Conservation (phyloP, 2,329 filamentous ascomycete genomes). For the Lasiodiplodia sp. region DNA sequence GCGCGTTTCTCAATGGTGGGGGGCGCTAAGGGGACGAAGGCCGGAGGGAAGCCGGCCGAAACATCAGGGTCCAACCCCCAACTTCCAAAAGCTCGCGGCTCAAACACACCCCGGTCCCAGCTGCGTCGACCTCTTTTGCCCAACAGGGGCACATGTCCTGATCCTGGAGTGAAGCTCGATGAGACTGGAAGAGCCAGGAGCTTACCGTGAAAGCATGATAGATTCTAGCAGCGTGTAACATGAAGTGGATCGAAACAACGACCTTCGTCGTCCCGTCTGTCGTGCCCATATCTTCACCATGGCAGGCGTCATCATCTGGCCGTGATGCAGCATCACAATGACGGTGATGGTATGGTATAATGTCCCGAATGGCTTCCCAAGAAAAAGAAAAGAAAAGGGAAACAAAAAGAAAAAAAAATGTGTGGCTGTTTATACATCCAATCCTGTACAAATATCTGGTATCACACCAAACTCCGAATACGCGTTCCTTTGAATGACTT, state of each 20-base stretch:
- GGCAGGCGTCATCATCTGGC: conserved; percentile 11
- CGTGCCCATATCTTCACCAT: conserved; percentile 4
- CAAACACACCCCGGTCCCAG: conserved; percentile 13
- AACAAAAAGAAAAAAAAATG: conserved; percentile 12
- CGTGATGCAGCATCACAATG: conserved; percentile 5
- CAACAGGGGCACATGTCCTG: background rate
- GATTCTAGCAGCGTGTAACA: conserved; percentile 20
- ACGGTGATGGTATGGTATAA: conserved; percentile 21
- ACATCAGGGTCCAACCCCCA: background rate
- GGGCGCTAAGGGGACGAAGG: conserved; percentile 6
- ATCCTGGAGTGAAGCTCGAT: background rate
- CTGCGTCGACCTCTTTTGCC: background rate
- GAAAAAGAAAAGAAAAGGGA: background rate
- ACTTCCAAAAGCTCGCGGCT: conserved; percentile 19
- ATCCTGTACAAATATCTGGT: conserved; percentile 29
- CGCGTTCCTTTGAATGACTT: conserved; percentile 15
- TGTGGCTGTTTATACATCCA: conserved; percentile 28
- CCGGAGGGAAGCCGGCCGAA: conserved; percentile 9
- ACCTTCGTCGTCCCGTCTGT: background rate
- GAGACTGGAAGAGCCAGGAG: background rate
- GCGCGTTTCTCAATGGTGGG: background rate
- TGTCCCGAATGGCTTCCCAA: conserved; percentile 23
- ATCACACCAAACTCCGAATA: conserved; percentile 28
- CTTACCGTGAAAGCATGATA: conserved; percentile 20
- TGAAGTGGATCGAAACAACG: background rate